Evolutionary conservation across 2,329 filamentous ascomycete genomes (phyloP).

Genomic region (Purpureocillium takamizusanense): DNA sequence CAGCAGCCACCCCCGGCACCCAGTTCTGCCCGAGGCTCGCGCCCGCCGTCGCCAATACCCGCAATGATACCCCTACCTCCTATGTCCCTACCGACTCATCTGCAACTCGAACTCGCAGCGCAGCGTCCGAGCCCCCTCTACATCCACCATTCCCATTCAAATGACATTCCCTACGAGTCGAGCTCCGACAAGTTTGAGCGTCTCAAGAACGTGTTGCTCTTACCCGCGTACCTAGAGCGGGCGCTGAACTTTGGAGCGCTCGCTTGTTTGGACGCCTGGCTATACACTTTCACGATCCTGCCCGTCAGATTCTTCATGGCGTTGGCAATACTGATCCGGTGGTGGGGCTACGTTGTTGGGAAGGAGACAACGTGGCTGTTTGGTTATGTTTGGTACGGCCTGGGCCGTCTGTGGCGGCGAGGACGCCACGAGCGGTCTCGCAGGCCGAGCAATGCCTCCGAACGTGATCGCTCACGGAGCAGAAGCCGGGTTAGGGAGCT

Average conservation of each 20-base stretch:
- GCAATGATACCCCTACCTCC: slow-evolving; percentile 52
- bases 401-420: slow-evolving; percentile 68
- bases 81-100: slow-evolving; percentile 56
- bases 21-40: slow-evolving; percentile 13
- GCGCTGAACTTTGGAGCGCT: slow-evolving; percentile 81
- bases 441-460: slow-evolving; percentile 22
- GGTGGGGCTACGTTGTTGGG: slow-evolving; percentile 65
- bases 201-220: slow-evolving; percentile 75
- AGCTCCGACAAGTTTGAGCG: slow-evolving; percentile 87
- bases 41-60: slow-evolving; percentile 39
- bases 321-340: slow-evolving; percentile 63
- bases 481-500: slow-evolving; percentile 25
- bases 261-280: slow-evolving; percentile 90
- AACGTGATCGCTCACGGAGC: slow-evolving; percentile 28
- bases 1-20: slow-evolving; percentile 7
- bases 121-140: slow-evolving; percentile 56
- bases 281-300: slow-evolving; percentile 93
- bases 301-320: slow-evolving; percentile 83
- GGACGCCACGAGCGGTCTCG: slow-evolving; percentile 33
- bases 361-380: slow-evolving; percentile 66
- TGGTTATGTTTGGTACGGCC: slow-evolving; percentile 69
- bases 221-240: slow-evolving; percentile 75
- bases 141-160: slow-evolving; percentile 48
- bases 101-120: slow-evolving; percentile 56
- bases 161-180: slow-evolving; percentile 74